These are phyloP conservation scores for Colletotrichum sp. DNA, from an alignment of 2,329 filamentous ascomycete species.

Conservation along the genomic window DNA sequence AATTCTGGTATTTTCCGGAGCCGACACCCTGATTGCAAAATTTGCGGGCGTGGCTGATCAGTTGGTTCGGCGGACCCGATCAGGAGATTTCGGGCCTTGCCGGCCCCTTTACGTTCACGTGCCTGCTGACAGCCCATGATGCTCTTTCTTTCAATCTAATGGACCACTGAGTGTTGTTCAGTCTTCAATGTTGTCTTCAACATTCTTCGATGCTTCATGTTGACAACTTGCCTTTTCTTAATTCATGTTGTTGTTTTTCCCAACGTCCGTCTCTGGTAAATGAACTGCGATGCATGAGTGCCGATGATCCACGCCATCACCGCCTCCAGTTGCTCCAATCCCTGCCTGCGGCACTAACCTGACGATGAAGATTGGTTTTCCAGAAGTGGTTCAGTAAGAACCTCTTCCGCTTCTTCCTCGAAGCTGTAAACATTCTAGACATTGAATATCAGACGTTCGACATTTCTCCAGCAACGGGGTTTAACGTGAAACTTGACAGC, in stretches of 20 bases:
- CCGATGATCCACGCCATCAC: no score
- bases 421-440: accelerated
- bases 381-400: neutral
- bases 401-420: accelerated
- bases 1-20: neutral
- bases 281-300: no score
- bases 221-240: neutral
- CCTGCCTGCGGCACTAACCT: neutral
- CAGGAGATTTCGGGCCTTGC: neutral
- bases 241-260: accelerated
- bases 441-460: neutral
- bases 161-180: neutral
- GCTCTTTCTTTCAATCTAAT: accelerated
- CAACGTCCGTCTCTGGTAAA: no score
- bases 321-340: no score
- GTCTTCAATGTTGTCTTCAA: neutral
- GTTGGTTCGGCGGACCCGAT: neutral
- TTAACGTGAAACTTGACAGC: neutral
- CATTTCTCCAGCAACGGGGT: neutral
- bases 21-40: neutral
- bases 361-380: neutral
- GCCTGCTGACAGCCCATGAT: neutral
- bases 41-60: neutral
- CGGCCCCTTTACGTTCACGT: neutral
- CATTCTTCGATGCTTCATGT: accelerated